Evolutionary conservation across 106 monocot species (phyloP).

Genomic region (Chionographis japonica): DNA sequence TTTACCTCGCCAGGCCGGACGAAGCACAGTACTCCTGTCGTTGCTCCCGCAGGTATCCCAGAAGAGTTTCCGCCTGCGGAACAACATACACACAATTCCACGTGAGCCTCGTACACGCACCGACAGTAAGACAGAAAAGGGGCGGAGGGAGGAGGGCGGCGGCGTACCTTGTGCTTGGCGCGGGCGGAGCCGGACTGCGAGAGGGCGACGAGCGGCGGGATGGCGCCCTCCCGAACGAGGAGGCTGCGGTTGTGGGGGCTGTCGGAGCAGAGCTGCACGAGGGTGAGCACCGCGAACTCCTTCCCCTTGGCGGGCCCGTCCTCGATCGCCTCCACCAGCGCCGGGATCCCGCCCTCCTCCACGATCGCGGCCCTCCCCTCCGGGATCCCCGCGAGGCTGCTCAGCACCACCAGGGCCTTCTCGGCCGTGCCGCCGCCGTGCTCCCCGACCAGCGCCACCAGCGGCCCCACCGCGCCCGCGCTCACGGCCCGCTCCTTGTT

Average conservation of each 20-base stretch:
- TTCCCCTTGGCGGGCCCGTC: conserved; percentile 56
- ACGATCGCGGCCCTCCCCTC: conserved; percentile 45
- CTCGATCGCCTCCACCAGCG: conserved; percentile 77
- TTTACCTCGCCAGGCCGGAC: too few species aligned
- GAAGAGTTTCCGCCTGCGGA: conserved; percentile 71
- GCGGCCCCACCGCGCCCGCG: conserved; percentile 49
- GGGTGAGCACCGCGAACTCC: conserved; percentile 76
- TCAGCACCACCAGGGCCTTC: conserved; percentile 66
- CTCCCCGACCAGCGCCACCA: conserved; percentile 44
- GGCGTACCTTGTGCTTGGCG: conserved; percentile 73
- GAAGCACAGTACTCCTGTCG: conserved; percentile 33
- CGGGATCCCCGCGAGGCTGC: conserved; percentile 35
- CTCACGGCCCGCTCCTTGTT: conserved; percentile 61
- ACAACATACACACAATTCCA: background rate
- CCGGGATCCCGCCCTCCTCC: conserved; percentile 56
- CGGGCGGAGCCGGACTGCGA: conserved; percentile 67
- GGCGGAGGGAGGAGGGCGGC: background rate
- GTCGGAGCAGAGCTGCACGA: conserved; percentile 80
- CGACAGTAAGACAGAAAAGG: background rate
- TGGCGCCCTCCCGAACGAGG: conserved; percentile 84
- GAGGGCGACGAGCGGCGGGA: conserved; percentile 82
- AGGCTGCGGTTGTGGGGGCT: conserved; percentile 36
- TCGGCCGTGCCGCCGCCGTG: conserved; percentile 35
- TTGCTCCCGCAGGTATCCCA: conserved; percentile 72
- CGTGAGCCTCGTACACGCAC: background rate